Base-by-base conservation (phyloP, 2,329 filamentous ascomycete genomes). In the Aspergillus persii region DNA sequence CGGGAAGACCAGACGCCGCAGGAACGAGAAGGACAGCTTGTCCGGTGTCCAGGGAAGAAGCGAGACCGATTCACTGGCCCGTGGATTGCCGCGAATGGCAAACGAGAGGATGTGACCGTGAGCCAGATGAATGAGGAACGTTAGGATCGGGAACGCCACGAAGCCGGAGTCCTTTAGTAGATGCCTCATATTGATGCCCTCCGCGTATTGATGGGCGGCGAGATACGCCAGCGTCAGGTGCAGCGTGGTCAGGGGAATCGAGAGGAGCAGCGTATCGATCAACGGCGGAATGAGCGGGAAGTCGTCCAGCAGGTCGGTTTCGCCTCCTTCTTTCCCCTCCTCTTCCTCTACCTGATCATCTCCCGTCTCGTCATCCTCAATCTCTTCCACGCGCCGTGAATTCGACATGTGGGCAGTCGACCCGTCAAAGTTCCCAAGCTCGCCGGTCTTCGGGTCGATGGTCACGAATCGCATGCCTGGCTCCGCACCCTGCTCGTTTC, bases 171-270 rank as follows among this genome's bases (percentile, higher is more conserved):
- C 72, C 57, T 68, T 68, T 7, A 76, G 46, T 8, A 77, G 67
- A n/a, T 62, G 64, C 15, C 67, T 59, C 5, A 75, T 49, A 3
- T 71, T 65, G 54, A 73, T 74, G 3, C 70, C 65, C 66, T 79
- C 72, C 1, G 77, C 76, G 63, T 80, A 81, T 64, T 80, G 79
- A 64, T 80, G 77, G 12, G 78, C 76, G 2, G 79, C 78, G 33
- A 81, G 71, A 61, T 77, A 79, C 39, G 74, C 71, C 36, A 81
- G 70, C 3, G 79, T 81, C 57, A 80, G 71, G 64, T 81, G 77
- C 9, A 80, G 68, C 33, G 73, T 73, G 18, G 77, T 75, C 23
- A 81, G 71, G 1, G 78, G 76, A 6, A 78, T 46, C 1, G 78
- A 74, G 29, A 79, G 71, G 23, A 81, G 68, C 3, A 80, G 51